Percentiles rank a stretch among this genome's conserved stretches.
Evolutionary conservation across 495 filamentous ascomycete genomes (phyloP).

Genomic region (Tetracladium marchalianum): DNA sequence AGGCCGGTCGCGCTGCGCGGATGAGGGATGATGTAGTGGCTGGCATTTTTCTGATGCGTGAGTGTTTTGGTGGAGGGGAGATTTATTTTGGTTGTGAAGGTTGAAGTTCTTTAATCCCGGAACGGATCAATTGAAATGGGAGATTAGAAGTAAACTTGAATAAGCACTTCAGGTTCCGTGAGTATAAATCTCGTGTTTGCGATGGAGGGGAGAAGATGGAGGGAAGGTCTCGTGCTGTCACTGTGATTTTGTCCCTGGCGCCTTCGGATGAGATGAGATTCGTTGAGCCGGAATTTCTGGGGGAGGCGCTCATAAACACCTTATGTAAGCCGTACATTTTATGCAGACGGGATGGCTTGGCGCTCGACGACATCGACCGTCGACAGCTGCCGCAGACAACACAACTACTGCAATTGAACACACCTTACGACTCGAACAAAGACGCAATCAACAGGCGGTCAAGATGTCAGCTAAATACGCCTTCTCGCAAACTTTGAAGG

Average conservation of each 20-base stretch:
- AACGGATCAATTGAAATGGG: not conserved
- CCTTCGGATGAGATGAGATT: not conserved
- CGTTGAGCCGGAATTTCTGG: not conserved
- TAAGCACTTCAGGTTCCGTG: too few relatives aligned
- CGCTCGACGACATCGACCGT: too few relatives aligned
- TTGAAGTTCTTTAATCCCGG: not conserved
- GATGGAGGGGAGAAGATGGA: too few relatives aligned
- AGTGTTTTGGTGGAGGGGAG: too few relatives aligned
- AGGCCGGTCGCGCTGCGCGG: slow-evolving; percentile 20
- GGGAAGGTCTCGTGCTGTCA: too few relatives aligned
- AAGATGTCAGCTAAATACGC: slow-evolving; percentile 86
- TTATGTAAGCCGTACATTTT: too few relatives aligned
- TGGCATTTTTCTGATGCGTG: slow-evolving; percentile 16
- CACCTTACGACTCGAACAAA: slow-evolving; percentile 1
- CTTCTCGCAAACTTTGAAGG: slow-evolving; percentile 80
- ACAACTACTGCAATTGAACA: too few relatives aligned
- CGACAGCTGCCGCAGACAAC: too few relatives aligned
- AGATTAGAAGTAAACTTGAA: not conserved
- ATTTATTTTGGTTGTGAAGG: not conserved
- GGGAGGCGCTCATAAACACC: not conserved
- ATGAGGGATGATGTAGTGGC: slow-evolving; percentile 11
- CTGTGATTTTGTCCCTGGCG: too few relatives aligned
- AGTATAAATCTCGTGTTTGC: too few relatives aligned
- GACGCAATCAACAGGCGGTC: slow-evolving; percentile 16
- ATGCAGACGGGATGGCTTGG: too few relatives aligned